phyloP scores from a whole-genome alignment of 2,329 filamentous ascomycete species.

The Fusarium paranaense region DNA sequence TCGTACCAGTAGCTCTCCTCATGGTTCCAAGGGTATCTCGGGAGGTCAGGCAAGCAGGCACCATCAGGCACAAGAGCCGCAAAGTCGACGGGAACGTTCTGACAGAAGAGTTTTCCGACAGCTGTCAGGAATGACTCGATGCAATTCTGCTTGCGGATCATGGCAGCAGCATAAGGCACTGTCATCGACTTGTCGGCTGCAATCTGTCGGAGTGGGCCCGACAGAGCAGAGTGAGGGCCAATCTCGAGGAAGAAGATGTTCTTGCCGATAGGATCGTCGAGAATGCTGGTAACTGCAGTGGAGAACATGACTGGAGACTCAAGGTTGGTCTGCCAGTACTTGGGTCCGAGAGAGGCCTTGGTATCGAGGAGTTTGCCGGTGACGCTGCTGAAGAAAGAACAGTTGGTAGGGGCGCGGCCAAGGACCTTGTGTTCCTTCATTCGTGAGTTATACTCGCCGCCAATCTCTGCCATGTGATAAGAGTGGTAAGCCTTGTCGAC shows the following conservation, averaged over 20 bases:
- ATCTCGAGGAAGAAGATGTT: conserved; percentile 41
- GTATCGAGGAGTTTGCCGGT: conserved; percentile 41
- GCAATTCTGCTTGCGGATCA: conserved; percentile 29
- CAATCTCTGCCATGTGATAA: conserved; percentile 48
- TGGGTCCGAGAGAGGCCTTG: conserved; percentile 13
- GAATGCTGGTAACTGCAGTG: conserved; percentile 21
- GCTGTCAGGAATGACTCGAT: conserved; percentile 31
- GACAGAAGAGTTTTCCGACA: conserved; percentile 38
- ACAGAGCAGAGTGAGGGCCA: conserved; percentile 43
- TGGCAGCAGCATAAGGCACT: conserved; percentile 16
- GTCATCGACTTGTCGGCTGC: conserved; percentile 5
- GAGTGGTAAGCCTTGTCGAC: conserved; percentile 59
- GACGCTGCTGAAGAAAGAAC: conserved; percentile 45
- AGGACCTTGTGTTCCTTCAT: conserved; percentile 22
- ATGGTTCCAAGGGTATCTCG: conserved; percentile 55
- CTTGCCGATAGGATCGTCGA: background rate
- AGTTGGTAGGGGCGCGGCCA: background rate
- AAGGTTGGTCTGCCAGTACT: conserved; percentile 48
- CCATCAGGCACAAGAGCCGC: conserved; percentile 1
- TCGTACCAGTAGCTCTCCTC: conserved; percentile 48
- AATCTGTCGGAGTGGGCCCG: conserved; percentile 43
- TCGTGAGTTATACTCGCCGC: conserved; percentile 36
- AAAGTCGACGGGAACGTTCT: conserved; percentile 33
- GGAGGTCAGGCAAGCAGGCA: conserved; percentile 43
- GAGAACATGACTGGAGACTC: conserved; percentile 45